Evolutionary conservation across 1,284 basidiomycete species (phyloP).

Genomic region (Hymenochaete sp.): DNA sequence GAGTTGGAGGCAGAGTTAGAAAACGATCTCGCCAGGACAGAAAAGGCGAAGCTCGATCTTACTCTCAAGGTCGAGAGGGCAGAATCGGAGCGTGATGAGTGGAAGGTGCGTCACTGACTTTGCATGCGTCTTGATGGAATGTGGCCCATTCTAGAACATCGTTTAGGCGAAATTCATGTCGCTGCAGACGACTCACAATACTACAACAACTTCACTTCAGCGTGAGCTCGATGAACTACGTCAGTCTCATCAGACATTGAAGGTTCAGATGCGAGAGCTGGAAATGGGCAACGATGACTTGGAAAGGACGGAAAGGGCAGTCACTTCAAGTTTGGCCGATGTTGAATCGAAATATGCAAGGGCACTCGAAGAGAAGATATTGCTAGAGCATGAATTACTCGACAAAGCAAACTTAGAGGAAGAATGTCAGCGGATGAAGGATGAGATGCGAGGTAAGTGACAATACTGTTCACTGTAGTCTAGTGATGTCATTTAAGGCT

Average conservation of each 20-base stretch:
- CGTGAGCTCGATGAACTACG: slow-evolving; percentile 80
- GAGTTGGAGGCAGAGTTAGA: slow-evolving; percentile 92
- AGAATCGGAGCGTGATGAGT: slow-evolving; percentile 79
- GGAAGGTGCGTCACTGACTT: slow-evolving; percentile 60
- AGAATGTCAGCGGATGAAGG: slow-evolving; percentile 85
- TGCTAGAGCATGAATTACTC: slow-evolving; percentile 94
- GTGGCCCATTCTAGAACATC: slow-evolving; percentile 9
- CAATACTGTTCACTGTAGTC: slow-evolving; percentile 5
- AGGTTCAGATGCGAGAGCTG: slow-evolving; percentile 77
- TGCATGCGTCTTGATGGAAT: slow-evolving; percentile 6
- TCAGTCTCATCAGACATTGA: slow-evolving; percentile 72
- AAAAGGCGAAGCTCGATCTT: slow-evolving; percentile 78
- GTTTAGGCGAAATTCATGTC: slow-evolving; percentile 77
- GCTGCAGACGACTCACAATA: slow-evolving; percentile 84
- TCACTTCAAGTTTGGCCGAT: slow-evolving; percentile 85
- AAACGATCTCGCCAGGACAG: slow-evolving; percentile 79
- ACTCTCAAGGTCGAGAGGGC: slow-evolving; percentile 65
- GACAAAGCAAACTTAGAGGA: slow-evolving; percentile 88
- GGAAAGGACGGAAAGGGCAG: slow-evolving; percentile 85
- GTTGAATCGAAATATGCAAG: slow-evolving; percentile 87
- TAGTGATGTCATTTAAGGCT: slow-evolving; percentile 21
- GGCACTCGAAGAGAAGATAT: slow-evolving; percentile 91
- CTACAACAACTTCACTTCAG: slow-evolving; percentile 77
- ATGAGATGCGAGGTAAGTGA: slow-evolving; percentile 80
- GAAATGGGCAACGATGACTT: slow-evolving; percentile 96